These are phyloP conservation scores for Batkoa obscura DNA, from an alignment of 371 early-diverging fungal genomes.

Conservation along the genomic window DNA sequence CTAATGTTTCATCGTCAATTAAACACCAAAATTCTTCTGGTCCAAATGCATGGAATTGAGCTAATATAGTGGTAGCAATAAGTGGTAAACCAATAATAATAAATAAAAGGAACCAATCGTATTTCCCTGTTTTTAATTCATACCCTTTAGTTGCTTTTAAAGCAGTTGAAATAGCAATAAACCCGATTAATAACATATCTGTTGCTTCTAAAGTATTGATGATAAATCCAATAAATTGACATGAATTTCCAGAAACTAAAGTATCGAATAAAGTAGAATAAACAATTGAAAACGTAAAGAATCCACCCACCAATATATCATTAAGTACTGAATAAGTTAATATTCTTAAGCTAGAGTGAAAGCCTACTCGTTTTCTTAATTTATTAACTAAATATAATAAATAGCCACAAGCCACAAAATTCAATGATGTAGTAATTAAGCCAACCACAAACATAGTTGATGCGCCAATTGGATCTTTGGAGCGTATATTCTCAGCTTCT, in stretches of 20 bases:
- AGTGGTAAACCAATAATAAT: neutral
- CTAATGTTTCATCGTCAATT: conserved; percentile 5
- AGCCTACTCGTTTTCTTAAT: neutral
- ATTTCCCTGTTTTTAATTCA: neutral
- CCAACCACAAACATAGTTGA: conserved; percentile 1
- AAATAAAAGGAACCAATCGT: neutral
- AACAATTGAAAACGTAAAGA: conserved; percentile 3
- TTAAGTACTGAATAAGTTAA: neutral
- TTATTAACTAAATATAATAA: neutral
- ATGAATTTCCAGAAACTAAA: neutral
- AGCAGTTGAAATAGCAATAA: neutral
- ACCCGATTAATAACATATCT: conserved; percentile 6
- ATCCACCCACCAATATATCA: conserved; percentile 5
- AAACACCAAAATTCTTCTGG: conserved; percentile 4
- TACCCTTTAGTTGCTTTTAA: neutral
- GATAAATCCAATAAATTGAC: conserved; percentile 2
- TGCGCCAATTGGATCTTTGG: neutral
- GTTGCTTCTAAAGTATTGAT: conserved; percentile 1
- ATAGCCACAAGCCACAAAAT: neutral
- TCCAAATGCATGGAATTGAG: conserved; percentile 5
- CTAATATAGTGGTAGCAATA: neutral
- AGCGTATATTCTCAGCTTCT: neutral
- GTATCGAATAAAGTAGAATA: conserved; percentile 2
- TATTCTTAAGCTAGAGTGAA: neutral
- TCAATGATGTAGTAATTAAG: conserved; percentile 1